A percentile compares a stretch with the other conserved stretches of the same genome.
These are phyloP conservation scores for Yamadazyma epiphylla DNA, from an alignment of 1,139 yeast genomes.

Conservation along the genomic window DNA sequence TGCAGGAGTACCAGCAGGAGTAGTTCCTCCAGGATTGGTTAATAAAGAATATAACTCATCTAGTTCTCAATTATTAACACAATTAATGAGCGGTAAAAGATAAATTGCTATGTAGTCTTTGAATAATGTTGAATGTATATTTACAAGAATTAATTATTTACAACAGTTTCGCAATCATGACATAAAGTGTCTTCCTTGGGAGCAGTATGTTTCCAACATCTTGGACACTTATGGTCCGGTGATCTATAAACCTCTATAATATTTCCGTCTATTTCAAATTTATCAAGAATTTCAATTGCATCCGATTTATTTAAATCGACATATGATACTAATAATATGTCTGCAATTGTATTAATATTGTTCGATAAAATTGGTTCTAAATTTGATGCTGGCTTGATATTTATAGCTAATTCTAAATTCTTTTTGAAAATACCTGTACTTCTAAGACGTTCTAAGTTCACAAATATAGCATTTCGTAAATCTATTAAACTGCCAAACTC, in stretches of 20 bases:
- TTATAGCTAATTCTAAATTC: constrained; percentile 53
- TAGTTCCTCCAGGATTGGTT: constrained; percentile 11
- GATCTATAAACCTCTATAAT: constrained; percentile 22
- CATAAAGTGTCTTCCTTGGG: constrained; percentile 54
- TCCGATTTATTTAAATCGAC: constrained; percentile 40
- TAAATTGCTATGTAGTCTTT: no score
- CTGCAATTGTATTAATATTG: constrained; percentile 39
- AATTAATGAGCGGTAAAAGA: constrained; percentile 66
- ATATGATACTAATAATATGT: constrained; percentile 65
- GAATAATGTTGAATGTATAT: no score
- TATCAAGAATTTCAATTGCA: constrained; percentile 7
- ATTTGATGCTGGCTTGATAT: constrained; percentile 1
- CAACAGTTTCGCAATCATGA: constrained; percentile 52
- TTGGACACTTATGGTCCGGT: constrained; percentile 65
- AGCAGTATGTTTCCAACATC: constrained; percentile 87
- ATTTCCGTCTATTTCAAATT: constrained; percentile 19
- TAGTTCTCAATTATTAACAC: constrained; percentile 66
- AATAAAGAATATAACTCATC: constrained; percentile 18
- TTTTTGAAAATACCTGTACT: constrained; percentile 48
- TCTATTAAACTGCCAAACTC: constrained; percentile 37
- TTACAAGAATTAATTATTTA: constrained; percentile 7
- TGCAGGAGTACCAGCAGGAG: constrained; percentile 2
- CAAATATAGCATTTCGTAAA: constrained; percentile 49
- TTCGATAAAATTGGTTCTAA: constrained; percentile 26
- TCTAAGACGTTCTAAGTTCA: constrained; percentile 29